phyloP scores from a whole-genome alignment of 257 asterid genomes.

The Solanum appendiculatum region DNA sequence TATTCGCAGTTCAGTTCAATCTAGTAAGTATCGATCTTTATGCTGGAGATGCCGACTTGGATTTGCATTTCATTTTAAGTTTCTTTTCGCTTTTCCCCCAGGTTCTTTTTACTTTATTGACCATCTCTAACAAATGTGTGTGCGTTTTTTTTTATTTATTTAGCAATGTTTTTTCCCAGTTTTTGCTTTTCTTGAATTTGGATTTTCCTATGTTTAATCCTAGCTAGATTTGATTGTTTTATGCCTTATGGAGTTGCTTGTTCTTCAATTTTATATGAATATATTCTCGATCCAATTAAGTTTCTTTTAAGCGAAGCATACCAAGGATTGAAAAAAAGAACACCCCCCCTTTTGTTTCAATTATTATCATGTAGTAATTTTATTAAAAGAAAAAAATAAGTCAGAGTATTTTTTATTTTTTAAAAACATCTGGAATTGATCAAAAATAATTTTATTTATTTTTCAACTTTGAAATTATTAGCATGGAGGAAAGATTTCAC shows the following conservation, averaged over 20 bases:
- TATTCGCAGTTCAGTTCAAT: too few relatives aligned
- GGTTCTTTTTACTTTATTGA: not conserved
- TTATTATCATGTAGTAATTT: not conserved
- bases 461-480: not conserved
- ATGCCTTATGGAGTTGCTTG: too few relatives aligned
- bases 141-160: too few relatives aligned
- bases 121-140: too few relatives aligned
- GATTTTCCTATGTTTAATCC: not conserved
- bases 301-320: not conserved
- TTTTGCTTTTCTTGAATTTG: not conserved
- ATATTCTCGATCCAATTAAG: not conserved
- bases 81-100: too few relatives aligned
- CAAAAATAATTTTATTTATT: not conserved
- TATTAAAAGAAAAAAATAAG: not conserved
- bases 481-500: not conserved
- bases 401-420: not conserved
- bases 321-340: not conserved
- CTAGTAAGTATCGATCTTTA: too few relatives aligned
- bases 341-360: not conserved
- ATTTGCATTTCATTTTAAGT: too few relatives aligned
- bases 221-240: not conserved
- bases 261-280: not conserved
- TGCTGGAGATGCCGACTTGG: too few relatives aligned
- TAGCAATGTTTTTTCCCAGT: not conserved
- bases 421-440: rapidly evolving